A percentile compares a stretch with the other conserved stretches of the same genome.
These are phyloP conservation scores for Penicillium pulvis DNA, from an alignment of 495 filamentous ascomycete species.

Conservation along the genomic window DNA sequence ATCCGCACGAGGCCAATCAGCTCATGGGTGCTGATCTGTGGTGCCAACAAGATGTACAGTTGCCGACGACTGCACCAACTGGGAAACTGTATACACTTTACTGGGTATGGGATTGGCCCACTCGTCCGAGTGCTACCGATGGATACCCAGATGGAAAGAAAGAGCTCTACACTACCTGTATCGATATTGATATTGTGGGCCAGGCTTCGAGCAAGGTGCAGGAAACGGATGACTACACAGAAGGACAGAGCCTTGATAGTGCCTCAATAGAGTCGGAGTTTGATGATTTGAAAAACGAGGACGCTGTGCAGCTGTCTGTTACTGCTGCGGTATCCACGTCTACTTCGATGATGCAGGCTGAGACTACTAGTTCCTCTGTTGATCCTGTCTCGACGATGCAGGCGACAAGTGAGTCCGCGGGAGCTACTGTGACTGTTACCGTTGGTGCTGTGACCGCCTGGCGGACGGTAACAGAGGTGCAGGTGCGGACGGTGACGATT, in stretches of 20 bases:
- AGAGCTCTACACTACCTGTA: slow-evolving; percentile 81
- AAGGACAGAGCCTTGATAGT: slow-evolving; percentile 39
- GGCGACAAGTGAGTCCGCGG: not conserved
- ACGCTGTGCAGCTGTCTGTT: not conserved
- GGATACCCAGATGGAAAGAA: slow-evolving; percentile 53
- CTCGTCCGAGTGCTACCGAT: slow-evolving; percentile 45
- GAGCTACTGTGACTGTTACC: slow-evolving; percentile 2
- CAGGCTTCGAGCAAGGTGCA: slow-evolving; percentile 17
- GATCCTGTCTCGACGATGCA: not conserved
- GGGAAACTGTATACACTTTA: slow-evolving; percentile 72
- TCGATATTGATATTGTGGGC: slow-evolving; percentile 68
- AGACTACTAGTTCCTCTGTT: slow-evolving; percentile 5
- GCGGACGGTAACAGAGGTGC: slow-evolving; percentile 1
- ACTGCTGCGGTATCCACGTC: slow-evolving; percentile 1
- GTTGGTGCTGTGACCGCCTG: slow-evolving; percentile 23
- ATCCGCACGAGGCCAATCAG: slow-evolving; percentile 43
- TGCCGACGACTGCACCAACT: slow-evolving; percentile 58
- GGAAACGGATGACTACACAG: slow-evolving; percentile 22
- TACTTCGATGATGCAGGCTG: slow-evolving; percentile 4
- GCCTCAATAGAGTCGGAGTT: slow-evolving; percentile 44
- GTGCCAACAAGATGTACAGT: slow-evolving; percentile 76
- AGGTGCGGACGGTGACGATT: slow-evolving; percentile 17
- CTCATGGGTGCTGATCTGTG: slow-evolving; percentile 57
- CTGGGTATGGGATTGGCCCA: slow-evolving; percentile 94
- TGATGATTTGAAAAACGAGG: slow-evolving; percentile 21